These are phyloP conservation scores for Eleusine coracana DNA, from an alignment of 176 grass and related monocot genomes.

Conservation along the genomic window DNA sequence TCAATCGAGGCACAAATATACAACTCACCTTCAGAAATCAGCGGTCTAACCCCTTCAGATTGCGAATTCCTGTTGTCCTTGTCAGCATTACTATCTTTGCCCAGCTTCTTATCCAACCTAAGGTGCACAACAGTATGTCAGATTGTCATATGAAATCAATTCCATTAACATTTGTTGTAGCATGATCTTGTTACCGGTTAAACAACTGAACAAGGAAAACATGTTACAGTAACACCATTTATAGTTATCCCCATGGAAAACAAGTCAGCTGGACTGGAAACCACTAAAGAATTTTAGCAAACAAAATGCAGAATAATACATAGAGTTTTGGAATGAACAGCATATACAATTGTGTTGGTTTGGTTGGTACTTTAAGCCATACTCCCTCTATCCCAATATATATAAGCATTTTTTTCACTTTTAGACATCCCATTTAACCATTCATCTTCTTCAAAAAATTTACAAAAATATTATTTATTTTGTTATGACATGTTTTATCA, in stretches of 20 bases:
- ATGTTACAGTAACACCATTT: neutral
- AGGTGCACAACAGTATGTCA: conserved; percentile 10
- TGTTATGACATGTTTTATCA: too few relatives aligned
- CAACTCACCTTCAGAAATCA: conserved; percentile 55
- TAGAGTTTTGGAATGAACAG: neutral
- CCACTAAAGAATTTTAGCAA: neutral
- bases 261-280: neutral
- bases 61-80: conserved; percentile 37
- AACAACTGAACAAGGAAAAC: neutral
- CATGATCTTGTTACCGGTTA: neutral
- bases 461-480: too few relatives aligned
- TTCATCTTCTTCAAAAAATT: too few relatives aligned
- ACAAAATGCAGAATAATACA: too few relatives aligned
- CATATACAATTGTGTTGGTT: neutral
- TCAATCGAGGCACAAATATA: conserved; percentile 20
- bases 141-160: neutral
- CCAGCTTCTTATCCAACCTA: conserved; percentile 55
- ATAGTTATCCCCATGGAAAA: neutral
- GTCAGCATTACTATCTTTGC: conserved; percentile 38
- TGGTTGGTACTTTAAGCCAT: neutral
- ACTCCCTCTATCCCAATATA: too few relatives aligned
- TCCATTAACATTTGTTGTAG: neutral
- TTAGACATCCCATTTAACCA: too few relatives aligned
- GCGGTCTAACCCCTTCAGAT: conserved; percentile 21
- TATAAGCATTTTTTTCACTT: too few relatives aligned